A percentile compares a stretch with the other conserved stretches of the same genome.
Conservation (phyloP, 2,329 filamentous ascomycete species). For the Polychaeton citri region DNA sequence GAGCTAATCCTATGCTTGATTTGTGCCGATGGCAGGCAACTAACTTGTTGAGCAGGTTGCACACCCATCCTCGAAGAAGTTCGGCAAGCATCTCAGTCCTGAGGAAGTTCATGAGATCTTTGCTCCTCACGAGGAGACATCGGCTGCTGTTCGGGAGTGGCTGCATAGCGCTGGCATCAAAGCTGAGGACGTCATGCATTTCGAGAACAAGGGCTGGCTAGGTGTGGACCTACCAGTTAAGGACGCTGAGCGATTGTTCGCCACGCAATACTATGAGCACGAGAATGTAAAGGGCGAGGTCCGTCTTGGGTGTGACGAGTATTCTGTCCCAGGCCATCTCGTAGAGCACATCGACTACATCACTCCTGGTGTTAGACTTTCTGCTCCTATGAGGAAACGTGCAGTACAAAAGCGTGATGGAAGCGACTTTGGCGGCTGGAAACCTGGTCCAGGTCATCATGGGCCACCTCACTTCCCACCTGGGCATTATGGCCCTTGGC, state of each 20-base stretch:
- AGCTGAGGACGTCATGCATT: slow-evolving; percentile 16
- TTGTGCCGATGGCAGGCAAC: neutral
- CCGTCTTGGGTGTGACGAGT: slow-evolving; percentile 28
- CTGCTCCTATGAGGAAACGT: slow-evolving; percentile 10
- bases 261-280: slow-evolving; percentile 27
- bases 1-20: slow-evolving; percentile 5
- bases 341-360: slow-evolving; percentile 41
- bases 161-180: slow-evolving; percentile 19
- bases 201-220: slow-evolving; percentile 23
- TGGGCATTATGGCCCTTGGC: slow-evolving; percentile 1
- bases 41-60: slow-evolving; percentile 6
- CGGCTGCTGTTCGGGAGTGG: slow-evolving; percentile 26
- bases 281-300: slow-evolving; percentile 19
- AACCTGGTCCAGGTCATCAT: neutral
- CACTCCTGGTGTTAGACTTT: slow-evolving; percentile 39
- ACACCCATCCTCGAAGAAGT: slow-evolving; percentile 18
- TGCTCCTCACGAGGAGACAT: slow-evolving; percentile 20
- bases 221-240: slow-evolving; percentile 23
- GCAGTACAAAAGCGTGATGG: neutral
- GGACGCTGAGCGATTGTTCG: slow-evolving; percentile 26
- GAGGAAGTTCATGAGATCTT: slow-evolving; percentile 27
- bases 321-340: slow-evolving; percentile 25
- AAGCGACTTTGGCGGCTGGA: neutral
- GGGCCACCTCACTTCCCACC: slow-evolving; percentile 2
- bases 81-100: slow-evolving; percentile 22